Evolutionary conservation across 2,329 filamentous ascomycete species (phyloP).

Genomic region (Ophiostoma sp.): DNA sequence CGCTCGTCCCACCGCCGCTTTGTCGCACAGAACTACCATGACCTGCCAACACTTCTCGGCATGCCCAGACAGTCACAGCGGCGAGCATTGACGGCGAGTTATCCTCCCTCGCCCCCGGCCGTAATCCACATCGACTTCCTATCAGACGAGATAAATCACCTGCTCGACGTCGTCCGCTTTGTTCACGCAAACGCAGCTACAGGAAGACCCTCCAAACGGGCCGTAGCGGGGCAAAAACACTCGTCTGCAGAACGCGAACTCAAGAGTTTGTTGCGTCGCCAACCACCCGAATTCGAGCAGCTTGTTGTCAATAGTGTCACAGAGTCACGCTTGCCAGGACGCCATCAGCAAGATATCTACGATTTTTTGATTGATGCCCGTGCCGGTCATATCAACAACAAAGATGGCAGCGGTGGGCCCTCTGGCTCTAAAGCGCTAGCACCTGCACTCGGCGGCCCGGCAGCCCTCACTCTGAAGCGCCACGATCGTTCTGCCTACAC

Average conservation of each 20-base stretch:
- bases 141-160: conserved; percentile 38
- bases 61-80: neutral
- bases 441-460: conserved; percentile 17
- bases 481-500: neutral
- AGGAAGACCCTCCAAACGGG: neutral
- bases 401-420: neutral
- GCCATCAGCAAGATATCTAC: conserved; percentile 39
- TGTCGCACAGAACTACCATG: conserved; percentile 29
- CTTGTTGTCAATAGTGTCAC: neutral
- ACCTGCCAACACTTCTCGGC: conserved; percentile 13
- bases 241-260: neutral
- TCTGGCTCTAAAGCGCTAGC: neutral
- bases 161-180: conserved; percentile 9
- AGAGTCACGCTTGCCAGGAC: conserved; percentile 20
- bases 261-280: neutral
- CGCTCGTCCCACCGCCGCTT: conserved; percentile 27
- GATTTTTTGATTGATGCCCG: conserved; percentile 43
- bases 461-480: conserved; percentile 35
- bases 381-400: neutral
- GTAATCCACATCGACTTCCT: conserved; percentile 51
- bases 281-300: neutral
- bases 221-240: neutral
- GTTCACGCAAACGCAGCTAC: neutral
- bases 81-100: neutral
- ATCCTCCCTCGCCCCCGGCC: neutral